Conservation (phyloP, 1,284 basidiomycete species). For the Ustilago nuda region DNA sequence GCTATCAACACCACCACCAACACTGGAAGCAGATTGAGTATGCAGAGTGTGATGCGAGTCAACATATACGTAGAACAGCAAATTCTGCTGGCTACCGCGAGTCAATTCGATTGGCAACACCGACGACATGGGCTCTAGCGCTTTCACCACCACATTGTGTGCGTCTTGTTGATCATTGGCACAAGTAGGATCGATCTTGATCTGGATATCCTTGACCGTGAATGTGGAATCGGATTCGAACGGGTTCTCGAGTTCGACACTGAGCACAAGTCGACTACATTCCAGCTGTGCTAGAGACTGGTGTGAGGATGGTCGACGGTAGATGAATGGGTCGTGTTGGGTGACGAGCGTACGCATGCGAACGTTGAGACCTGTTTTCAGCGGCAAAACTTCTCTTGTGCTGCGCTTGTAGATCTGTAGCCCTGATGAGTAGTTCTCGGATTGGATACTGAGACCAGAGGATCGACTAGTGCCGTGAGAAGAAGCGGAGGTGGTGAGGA, state of each 20-base stretch:
- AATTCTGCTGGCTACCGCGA: slow-evolving; percentile 42
- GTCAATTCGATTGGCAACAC: slow-evolving; percentile 29
- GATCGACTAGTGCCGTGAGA: slow-evolving; percentile 3
- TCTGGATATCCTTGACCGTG: slow-evolving; percentile 28
- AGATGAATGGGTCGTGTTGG: slow-evolving; percentile 17
- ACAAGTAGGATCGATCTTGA: slow-evolving; percentile 20
- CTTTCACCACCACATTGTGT: slow-evolving; percentile 10
- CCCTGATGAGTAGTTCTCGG: background rate
- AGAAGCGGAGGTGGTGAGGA: background rate
- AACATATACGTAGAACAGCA: slow-evolving; percentile 42
- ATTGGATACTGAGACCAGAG: background rate
- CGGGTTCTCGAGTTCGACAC: slow-evolving; percentile 54
- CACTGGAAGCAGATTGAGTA: background rate
- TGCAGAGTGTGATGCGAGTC: slow-evolving; percentile 9
- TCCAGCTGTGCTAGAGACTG: slow-evolving; percentile 15
- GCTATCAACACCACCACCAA: background rate
- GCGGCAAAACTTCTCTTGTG: slow-evolving; percentile 28
- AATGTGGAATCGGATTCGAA: slow-evolving; percentile 33
- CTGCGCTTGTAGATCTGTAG: slow-evolving; percentile 48
- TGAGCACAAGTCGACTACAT: slow-evolving; percentile 37
- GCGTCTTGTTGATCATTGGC: slow-evolving; percentile 3
- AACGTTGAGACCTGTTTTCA: slow-evolving; percentile 48
- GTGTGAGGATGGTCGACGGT: slow-evolving; percentile 7
- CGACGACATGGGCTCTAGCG: slow-evolving; percentile 14
- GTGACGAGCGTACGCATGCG: slow-evolving; percentile 54